Evolutionary conservation across 371 early-diverging fungal genomes (phyloP), one percentile per base, ranked within the genome.

Genomic region (Rhizopus stolonifer): DNA sequence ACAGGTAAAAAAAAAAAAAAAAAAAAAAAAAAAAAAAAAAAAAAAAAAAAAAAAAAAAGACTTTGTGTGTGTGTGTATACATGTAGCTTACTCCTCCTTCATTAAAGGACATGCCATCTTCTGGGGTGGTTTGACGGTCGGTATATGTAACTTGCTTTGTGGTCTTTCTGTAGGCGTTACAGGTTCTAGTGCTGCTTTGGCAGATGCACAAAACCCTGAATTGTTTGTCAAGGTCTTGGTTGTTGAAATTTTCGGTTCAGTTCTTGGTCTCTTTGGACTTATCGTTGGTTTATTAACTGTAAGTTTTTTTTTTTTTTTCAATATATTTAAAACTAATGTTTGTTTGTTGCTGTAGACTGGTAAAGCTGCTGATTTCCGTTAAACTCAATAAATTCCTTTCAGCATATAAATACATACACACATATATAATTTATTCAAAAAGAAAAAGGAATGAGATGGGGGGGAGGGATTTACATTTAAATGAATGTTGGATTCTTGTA

Each of bases 61-160:
- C 1, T 18, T 42, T n/a, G 10, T 9, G 22, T 15, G 8, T 3
- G 23, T 13, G 33, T 9, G 23, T 6, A 17, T 22, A 33, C 3
- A 1, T 43, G n/a, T 23, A 0, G n/a, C n/a, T n/a, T n/a, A n/a
- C n/a, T n/a, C n/a, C 31, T 29, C 10, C 10, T 29, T n/a, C 19
- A 24, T 17, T 39, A 21, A 63, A 85, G 93, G 93, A 13, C 94
- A 84, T 69, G 87, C 96, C 21, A 70, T 98, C 33, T 98, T 98
- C 72, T 98, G 96, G 96, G 89, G 91, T 46, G 98, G 98, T 32
- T 68, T 96, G 61, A 95, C 95, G 9, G 96, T 96, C 25, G 98
- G 98, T 56, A 49, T 96, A 10, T 88, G 94, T 55, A 95, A 98
- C 72, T 68, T 98, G 40, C 80, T 92, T 36, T 98, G 98, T 64